Base-by-base conservation (phyloP, 2,329 filamentous ascomycete species). In the Aspergillus chevalieri region DNA sequence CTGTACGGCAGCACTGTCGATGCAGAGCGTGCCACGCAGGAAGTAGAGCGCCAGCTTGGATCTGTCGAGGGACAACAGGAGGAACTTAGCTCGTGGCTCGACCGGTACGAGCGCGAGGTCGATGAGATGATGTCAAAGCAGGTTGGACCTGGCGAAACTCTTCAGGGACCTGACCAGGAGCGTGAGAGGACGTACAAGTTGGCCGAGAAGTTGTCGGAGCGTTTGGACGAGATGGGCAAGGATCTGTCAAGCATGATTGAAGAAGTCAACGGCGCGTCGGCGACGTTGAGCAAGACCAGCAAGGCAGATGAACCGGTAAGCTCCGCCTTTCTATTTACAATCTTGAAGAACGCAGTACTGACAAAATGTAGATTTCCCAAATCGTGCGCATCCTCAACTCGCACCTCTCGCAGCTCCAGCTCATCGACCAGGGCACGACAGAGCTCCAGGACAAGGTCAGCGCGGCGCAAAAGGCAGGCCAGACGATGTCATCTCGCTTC, bases 241-340 rank as follows among this genome's bases (percentile, higher is more conserved):
- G 90, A 95, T 65, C 77, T 98, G 55, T 84, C 83, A 44, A 92
- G 89, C 73, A 97, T 98, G 90, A 95, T 98, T 60, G 91, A 95
- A 66, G 93, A 97, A 71, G 95, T 98, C 66, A 98, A 98, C 67
- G 83, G 85, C 59, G 92, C 94, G 54, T 93, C 89, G n/a, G 81
- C 87, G 48, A 89, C 85, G 21, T 75, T 98, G 57, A 92, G 84
- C 78, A 95, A 94, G 78, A 89, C 87, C 51, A 86, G 81, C 71
- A 94, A 94, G 71, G 82, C 88, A 24, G 88, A 93, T 67, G 89
- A 93, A 71, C 88, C 88, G 58, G 89, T 93, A 79, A 73, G 84
- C 79, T 61, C 66, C 51, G 56, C 61, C 43, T 38, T 22, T 6
- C 7, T 47, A 10, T 33, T 51, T 41, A 22, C 26, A 21, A n/a